A percentile compares a stretch with the other conserved stretches of the same genome.
These are phyloP conservation scores for Mycena crocata DNA, from an alignment of 768 basidiomycete species.

Conservation along the genomic window DNA sequence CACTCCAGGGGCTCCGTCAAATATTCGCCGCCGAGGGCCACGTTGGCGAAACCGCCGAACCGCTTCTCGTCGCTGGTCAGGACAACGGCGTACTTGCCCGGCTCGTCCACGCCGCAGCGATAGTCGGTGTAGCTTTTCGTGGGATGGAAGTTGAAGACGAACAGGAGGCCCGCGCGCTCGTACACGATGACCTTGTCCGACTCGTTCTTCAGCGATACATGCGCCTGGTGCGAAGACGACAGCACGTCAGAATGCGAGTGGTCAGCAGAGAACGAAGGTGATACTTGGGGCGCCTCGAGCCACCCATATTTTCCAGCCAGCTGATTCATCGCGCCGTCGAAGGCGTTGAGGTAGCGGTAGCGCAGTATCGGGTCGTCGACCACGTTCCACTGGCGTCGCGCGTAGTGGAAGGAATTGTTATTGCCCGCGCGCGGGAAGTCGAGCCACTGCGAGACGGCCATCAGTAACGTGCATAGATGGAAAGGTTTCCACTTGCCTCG, in stretches of 20 bases:
- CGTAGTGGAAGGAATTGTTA: conserved; percentile 95
- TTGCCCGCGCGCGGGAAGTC: conserved; percentile 99
- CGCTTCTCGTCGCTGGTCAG: conserved; percentile 87
- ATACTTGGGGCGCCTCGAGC: conserved; percentile 84
- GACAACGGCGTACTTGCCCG: conserved; percentile 87
- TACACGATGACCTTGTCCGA: conserved; percentile 92
- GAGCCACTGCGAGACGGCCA: conserved; percentile 83
- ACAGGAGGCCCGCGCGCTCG: conserved; percentile 93
- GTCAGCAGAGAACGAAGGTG: conserved; percentile 28
- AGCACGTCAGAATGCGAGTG: conserved; percentile 18
- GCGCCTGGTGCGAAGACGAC: conserved; percentile 64
- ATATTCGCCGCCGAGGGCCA: conserved; percentile 70
- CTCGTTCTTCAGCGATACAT: conserved; percentile 95
- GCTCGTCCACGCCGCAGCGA: conserved; percentile 86
- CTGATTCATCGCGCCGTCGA: conserved; percentile 93
- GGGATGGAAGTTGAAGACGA: conserved; percentile 98
- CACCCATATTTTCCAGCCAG: conserved; percentile 85
- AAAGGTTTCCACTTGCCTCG: conserved; percentile 66
- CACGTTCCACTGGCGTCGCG: conserved; percentile 96
- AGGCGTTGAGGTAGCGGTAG: conserved; percentile 95
- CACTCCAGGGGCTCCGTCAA: conserved; percentile 89
- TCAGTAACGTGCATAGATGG: conserved; percentile 9
- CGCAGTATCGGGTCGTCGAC: conserved; percentile 87
- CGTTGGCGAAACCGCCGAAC: conserved; percentile 92
- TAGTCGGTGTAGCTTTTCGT: conserved; percentile 93